Conservation (phyloP, 371 early-diverging fungal genomes). For the Dichotomocladium elegans region DNA sequence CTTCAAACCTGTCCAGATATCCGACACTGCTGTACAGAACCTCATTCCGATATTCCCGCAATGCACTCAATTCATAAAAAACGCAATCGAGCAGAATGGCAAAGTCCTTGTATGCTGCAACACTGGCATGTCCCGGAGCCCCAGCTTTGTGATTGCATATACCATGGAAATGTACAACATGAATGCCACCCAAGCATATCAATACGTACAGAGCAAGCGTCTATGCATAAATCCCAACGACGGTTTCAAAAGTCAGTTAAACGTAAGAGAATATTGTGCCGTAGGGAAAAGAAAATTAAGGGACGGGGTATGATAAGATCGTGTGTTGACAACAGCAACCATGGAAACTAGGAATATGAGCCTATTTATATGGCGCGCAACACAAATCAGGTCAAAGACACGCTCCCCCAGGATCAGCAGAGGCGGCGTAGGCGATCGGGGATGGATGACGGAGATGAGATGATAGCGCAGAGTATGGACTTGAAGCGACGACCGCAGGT, state of each 20-base stretch:
- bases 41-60: conserved; percentile 74
- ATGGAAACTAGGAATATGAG: conserved; percentile 65
- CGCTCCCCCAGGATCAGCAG: conserved; percentile 36
- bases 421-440: conserved; percentile 55
- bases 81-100: conserved; percentile 48
- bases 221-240: conserved; percentile 86
- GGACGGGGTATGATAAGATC: neutral
- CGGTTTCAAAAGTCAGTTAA: conserved; percentile 75
- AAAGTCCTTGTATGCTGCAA: conserved; percentile 82
- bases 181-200: conserved; percentile 69
- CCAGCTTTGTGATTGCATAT: conserved; percentile 87
- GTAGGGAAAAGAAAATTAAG: neutral
- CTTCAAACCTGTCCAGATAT: conserved; percentile 50
- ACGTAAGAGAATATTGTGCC: conserved; percentile 35
- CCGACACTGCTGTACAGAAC: conserved; percentile 63
- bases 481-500: neutral
- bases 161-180: conserved; percentile 71
- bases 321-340: neutral
- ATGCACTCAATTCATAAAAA: conserved; percentile 55
- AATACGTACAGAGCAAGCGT: conserved; percentile 77
- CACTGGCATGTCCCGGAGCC: conserved; percentile 82
- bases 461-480: neutral
- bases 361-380: conserved; percentile 70
- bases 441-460: conserved; percentile 35
- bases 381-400: conserved; percentile 27